Base-by-base conservation (phyloP, 192 early-diverging fungal species). In the Backusella morwellensis region DNA sequence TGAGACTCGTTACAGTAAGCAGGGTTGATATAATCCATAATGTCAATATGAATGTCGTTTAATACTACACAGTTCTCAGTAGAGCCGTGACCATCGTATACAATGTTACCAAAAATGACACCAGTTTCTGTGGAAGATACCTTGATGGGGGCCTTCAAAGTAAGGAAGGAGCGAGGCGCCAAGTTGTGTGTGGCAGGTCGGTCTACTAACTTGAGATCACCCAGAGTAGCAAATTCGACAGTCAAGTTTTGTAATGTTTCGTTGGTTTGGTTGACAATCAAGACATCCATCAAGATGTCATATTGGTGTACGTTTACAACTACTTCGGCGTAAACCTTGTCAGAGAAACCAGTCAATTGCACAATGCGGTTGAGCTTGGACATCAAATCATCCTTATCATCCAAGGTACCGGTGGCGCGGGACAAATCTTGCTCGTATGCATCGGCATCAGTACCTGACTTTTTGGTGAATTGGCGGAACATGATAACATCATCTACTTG, bases 11-110 rank as follows among this genome's bases (percentile, higher is more conserved):
- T 92, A 86, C 96, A 98, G 52, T 84, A 86, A 35, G 93, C 95
- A 23, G 96, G 94, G 63, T 97, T 95, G 85, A 99, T 98, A 82
- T 98, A 99, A 83, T 98, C 98, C 97, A 98, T 97, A 77, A 99
- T 99, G 77, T 99, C 98, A 78, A 99, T 95, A 77, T 98, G 97
- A 67, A 99, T 95, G 77, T 99, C 98, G 77, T 97, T 98, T 71
- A 99, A 86, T 36, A 98, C 94, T 12, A 98, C 96, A 78, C 93
- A 97, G 79, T 96, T 93, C 75, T 98, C 98, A 23, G 88, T 86
- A n/a, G 93, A 92, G 8, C 93, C 92, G 23, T 96, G 92, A n/a
- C 95, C 94, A 85, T 99, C 98, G 76, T 98, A 99, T 23, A 97
- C 96, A 84, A 99, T 97, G 85, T 96, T 99, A 74, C 97, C 96